A percentile compares a stretch with the other conserved stretches of the same genome.
Conservation (phyloP, 108 stramenopile species). For the Stephanodiscus triporus region DNA sequence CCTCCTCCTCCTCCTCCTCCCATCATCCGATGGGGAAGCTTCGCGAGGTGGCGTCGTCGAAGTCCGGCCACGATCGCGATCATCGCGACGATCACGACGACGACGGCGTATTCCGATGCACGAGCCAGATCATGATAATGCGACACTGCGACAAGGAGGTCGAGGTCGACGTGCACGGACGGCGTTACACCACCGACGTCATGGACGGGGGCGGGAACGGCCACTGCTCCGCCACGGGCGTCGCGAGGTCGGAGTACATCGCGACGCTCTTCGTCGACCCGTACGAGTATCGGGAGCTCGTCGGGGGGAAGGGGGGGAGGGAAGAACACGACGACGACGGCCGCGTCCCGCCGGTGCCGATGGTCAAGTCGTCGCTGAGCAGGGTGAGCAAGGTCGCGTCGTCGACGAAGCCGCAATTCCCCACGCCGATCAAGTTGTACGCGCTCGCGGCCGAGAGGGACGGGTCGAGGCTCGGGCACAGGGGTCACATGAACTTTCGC, state of each 20-base stretch:
- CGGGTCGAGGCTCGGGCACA: constrained; percentile 3
- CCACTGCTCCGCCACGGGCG: constrained; percentile 40
- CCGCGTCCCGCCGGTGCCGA: constrained; percentile 10
- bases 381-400: constrained; percentile 1
- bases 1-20: not conserved
- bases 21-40: not conserved
- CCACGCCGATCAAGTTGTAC: constrained; percentile 36
- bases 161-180: constrained; percentile 10
- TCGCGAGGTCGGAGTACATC: constrained; percentile 38
- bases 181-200: constrained; percentile 14
- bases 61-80: not conserved
- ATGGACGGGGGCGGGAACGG: constrained; percentile 31
- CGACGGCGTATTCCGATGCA: constrained; percentile 20
- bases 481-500: constrained; percentile 37
- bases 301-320: no score
- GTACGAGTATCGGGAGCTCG: constrained; percentile 14
- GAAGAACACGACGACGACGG: not conserved
- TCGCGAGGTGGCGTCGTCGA: not conserved
- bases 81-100: not conserved
- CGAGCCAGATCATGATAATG: constrained; percentile 44
- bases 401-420: constrained; percentile 35
- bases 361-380: constrained; percentile 1
- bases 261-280: constrained; percentile 42
- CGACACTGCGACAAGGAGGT: constrained; percentile 47
- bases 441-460: constrained; percentile 32